phyloP scores from a whole-genome alignment of 2,329 filamentous ascomycete genomes.

The Falciphora oryzae region DNA sequence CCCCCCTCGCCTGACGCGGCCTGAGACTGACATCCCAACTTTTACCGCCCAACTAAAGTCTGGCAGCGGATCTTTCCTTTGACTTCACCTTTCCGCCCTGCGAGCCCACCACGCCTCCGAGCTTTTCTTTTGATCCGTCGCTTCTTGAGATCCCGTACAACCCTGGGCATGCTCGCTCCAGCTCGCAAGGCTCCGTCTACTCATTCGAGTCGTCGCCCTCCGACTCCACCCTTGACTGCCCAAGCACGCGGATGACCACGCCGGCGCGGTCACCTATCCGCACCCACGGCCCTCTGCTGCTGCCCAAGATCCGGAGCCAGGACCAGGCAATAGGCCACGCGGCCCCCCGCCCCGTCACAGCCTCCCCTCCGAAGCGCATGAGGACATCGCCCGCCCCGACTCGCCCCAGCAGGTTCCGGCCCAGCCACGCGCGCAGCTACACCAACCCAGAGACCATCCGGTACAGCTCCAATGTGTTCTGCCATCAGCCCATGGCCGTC shows the following conservation, averaged over 20 bases:
- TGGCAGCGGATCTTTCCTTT: slow-evolving; percentile 57
- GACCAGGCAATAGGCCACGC: slow-evolving; percentile 66
- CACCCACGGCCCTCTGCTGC: slow-evolving; percentile 71
- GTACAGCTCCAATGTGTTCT: slow-evolving; percentile 33
- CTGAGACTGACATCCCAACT: neutral
- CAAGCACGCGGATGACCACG: slow-evolving; percentile 59
- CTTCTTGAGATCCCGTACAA: slow-evolving; percentile 50
- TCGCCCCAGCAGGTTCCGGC: slow-evolving; percentile 30
- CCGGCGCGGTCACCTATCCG: slow-evolving; percentile 65
- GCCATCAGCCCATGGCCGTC: slow-evolving; percentile 14
- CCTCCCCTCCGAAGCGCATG: slow-evolving; percentile 48
- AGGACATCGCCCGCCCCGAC: slow-evolving; percentile 44
- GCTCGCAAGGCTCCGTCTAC: slow-evolving; percentile 62
- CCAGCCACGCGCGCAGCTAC: slow-evolving; percentile 51
- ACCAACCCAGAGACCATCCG: slow-evolving; percentile 55
- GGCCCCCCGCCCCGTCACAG: slow-evolving; percentile 38
- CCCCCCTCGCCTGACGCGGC: neutral
- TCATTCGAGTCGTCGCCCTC: slow-evolving; percentile 59
- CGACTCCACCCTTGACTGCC: slow-evolving; percentile 47
- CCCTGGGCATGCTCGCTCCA: slow-evolving; percentile 53
- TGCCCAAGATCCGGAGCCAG: slow-evolving; percentile 81
- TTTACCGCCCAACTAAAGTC: slow-evolving; percentile 33
- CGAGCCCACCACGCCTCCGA: slow-evolving; percentile 44
- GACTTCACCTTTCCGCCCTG: slow-evolving; percentile 54
- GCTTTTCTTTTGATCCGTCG: slow-evolving; percentile 50